Percentiles rank a stretch among this genome's conserved stretches.
These are phyloP conservation scores for Diaporthe caulivora DNA, from an alignment of 2,329 filamentous ascomycete genomes.

Conservation along the genomic window DNA sequence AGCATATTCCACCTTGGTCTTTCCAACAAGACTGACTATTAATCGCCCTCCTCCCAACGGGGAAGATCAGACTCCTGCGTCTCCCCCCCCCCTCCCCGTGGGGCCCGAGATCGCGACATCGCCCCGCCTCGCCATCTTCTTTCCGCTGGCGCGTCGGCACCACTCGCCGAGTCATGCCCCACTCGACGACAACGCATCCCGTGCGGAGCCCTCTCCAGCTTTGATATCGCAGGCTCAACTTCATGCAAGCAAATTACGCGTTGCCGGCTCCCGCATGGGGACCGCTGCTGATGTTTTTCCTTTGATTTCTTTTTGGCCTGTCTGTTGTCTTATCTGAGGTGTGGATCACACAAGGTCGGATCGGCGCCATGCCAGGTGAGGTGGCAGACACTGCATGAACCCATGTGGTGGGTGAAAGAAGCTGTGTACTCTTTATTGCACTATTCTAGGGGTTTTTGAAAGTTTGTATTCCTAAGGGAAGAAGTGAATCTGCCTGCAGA, in stretches of 20 bases:
- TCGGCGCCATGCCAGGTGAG: conserved; percentile 6
- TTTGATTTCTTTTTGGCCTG: not conserved
- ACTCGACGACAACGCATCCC: conserved; percentile 21
- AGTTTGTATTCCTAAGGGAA: not conserved
- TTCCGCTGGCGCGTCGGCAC: not conserved
- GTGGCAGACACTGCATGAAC: not conserved
- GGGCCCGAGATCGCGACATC: conserved; percentile 15
- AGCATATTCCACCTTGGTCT: not conserved
- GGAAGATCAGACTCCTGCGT: not conserved
- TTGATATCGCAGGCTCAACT: conserved; percentile 8
- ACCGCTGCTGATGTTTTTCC: not conserved
- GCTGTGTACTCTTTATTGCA: not conserved
- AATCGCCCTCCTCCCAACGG: not conserved
- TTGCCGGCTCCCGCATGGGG: not conserved
- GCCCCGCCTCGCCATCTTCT: not conserved
- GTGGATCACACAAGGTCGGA: not conserved
- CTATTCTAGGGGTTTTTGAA: not conserved
- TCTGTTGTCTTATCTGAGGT: not conserved
- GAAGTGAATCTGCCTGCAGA: not conserved
- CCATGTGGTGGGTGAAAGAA: not conserved
- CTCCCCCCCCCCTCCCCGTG: not conserved
- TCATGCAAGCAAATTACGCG: conserved; percentile 18
- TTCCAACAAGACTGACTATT: no score
- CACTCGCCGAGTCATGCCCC: conserved; percentile 5
- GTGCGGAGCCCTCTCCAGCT: no score